Evolutionary conservation across 495 filamentous ascomycete species (phyloP).

Genomic region (Podospora conica): DNA sequence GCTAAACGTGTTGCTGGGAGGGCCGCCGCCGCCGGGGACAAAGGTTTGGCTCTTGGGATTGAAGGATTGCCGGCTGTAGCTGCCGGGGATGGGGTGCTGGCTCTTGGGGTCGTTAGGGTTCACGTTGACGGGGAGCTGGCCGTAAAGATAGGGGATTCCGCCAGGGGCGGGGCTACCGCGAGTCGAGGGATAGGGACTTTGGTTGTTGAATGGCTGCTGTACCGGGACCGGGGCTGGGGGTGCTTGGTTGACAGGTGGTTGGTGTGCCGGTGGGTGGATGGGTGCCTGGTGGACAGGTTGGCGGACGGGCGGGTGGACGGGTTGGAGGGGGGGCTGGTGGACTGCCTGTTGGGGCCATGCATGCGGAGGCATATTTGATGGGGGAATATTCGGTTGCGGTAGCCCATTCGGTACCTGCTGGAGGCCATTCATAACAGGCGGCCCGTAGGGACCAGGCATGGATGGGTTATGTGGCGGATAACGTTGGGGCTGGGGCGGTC

Average conservation of each 20-base stretch:
- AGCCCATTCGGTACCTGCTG: constrained; percentile 4
- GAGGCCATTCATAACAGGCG: constrained; percentile 33
- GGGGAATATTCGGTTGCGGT: neutral
- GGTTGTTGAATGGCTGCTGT: constrained; percentile 26
- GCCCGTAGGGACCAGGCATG: constrained; percentile 36
- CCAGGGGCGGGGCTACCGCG: constrained; percentile 26
- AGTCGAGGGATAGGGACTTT: constrained; percentile 23
- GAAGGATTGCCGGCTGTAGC: constrained; percentile 76
- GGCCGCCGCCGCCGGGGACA: constrained; percentile 54
- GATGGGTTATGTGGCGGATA: constrained; percentile 33
- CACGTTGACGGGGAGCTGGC: constrained; percentile 65
- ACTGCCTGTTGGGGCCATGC: constrained; percentile 30
- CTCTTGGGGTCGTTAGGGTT: constrained; percentile 60
- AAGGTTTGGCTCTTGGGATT: constrained; percentile 91
- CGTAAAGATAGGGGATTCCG: constrained; percentile 62
- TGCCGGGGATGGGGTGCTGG: constrained; percentile 72
- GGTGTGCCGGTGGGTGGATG: constrained; percentile 15
- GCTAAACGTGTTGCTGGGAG: constrained; percentile 24
- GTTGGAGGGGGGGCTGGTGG: constrained; percentile 13
- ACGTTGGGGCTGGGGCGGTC: constrained; percentile 25
- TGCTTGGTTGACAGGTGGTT: constrained; percentile 18
- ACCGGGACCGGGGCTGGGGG: constrained; percentile 10
- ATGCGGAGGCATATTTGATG: constrained; percentile 23
- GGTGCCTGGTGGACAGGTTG: constrained; percentile 18
- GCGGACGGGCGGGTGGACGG: constrained; percentile 23